phyloP scores from a whole-genome alignment of 2,329 filamentous ascomycete species.

The Hawksworthiomyces lignivorus region DNA sequence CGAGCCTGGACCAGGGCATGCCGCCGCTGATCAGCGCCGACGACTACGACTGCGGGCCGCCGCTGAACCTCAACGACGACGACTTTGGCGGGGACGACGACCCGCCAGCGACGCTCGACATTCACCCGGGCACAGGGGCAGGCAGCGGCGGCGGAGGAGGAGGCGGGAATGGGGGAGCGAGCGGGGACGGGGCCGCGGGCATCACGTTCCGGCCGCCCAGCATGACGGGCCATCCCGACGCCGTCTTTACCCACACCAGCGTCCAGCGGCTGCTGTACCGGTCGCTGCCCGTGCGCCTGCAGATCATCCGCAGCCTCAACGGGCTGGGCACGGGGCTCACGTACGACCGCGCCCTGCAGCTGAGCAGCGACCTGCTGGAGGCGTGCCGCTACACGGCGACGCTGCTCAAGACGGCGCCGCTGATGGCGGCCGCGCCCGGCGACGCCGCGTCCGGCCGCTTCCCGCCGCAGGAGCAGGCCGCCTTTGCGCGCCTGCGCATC shows the following conservation, averaged over 20 bases:
- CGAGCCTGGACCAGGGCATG: conserved; percentile 42
- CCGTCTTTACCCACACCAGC: conserved; percentile 13
- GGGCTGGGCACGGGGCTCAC: conserved; percentile 11
- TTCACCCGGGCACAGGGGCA: background rate
- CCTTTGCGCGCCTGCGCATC: conserved; percentile 12
- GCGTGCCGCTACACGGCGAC: conserved; percentile 12
- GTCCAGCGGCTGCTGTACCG: conserved; percentile 19
- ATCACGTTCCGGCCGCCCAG: background rate
- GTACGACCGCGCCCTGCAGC: conserved; percentile 16
- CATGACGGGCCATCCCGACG: conserved; percentile 7
- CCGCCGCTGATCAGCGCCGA: conserved; percentile 37
- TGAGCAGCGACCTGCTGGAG: conserved; percentile 15
- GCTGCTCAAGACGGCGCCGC: conserved; percentile 5
- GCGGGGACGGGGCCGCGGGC: too few species aligned
- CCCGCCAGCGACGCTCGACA: background rate
- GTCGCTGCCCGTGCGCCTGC: conserved; percentile 13
- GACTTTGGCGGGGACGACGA: conserved; percentile 32
- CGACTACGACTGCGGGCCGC: conserved; percentile 43
- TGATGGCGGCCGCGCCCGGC: background rate
- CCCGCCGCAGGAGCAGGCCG: conserved; percentile 1
- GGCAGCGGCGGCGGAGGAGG: too few species aligned
- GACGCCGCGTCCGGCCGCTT: background rate
- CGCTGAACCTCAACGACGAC: conserved; percentile 45
- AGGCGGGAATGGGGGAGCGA: too few species aligned
- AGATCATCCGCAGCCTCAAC: conserved; percentile 15